Evolutionary conservation across 345 rosid species (phyloP).

Genomic region (Carallia brachiata): DNA sequence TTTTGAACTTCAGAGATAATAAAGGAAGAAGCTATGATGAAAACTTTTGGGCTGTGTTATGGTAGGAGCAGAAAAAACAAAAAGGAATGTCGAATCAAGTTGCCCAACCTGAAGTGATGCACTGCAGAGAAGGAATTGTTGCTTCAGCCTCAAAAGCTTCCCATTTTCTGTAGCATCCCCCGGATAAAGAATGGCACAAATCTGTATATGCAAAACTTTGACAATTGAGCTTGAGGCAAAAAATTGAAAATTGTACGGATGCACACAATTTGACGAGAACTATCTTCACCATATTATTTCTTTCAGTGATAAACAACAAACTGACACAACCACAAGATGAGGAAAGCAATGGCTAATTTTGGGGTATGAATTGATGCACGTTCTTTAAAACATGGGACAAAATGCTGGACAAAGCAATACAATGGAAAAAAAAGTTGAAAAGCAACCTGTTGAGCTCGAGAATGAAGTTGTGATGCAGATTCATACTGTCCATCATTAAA

Average conservation of each 20-base stretch:
- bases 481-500: conserved; percentile 97
- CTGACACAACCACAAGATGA: neutral
- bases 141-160: conserved; percentile 91
- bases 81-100: neutral
- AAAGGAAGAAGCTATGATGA: too few species aligned
- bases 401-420: neutral
- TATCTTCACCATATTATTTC: neutral
- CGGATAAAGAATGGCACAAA: conserved; percentile 93
- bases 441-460: conserved; percentile 74
- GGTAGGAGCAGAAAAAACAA: neutral
- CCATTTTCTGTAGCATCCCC: conserved; percentile 98
- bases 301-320: conserved; percentile 1
- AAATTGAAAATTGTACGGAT: neutral
- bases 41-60: neutral
- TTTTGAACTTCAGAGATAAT: neutral
- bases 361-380: neutral
- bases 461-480: conserved; percentile 81
- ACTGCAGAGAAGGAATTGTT: conserved; percentile 93
- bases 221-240: conserved; percentile 12
- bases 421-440: neutral
- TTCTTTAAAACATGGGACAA: neutral
- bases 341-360: neutral
- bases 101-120: conserved; percentile 93
- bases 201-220: conserved; percentile 40
- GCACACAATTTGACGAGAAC: neutral